Base-by-base conservation (phyloP, 805 yeast genomes). In the Candida glaebosa region DNA sequence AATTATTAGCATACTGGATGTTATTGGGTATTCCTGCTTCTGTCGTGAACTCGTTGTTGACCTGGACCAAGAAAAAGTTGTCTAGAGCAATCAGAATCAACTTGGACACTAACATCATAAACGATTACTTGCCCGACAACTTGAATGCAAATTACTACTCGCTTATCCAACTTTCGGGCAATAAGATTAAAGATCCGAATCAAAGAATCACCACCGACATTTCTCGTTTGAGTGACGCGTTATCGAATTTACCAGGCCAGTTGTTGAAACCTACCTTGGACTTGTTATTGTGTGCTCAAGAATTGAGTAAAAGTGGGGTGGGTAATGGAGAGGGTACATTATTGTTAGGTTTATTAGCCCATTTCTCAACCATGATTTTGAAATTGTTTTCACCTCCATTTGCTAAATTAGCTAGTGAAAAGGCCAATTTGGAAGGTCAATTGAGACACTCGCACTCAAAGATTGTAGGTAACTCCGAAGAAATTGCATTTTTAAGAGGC, bases 341-440 rank as follows among this genome's bases (percentile, higher is more conserved):
- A 37, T 75, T 85, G 2, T 70, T 90, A 22, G 96, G 96, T 1
- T 54, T 87, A 36, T 69, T 90, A 40, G 88, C 95, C 3, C 93
- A 87, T 56, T 62, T 83, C 25, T 87, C 96, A 25, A 87, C 96
- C 3, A 71, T 81, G 19, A 66, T 84, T 31, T 66, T 90, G 51
- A 75, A 83, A 50, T 68, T 86, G 39, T 78, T 89, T 51, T 87
- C 96, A 3, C 98, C 98, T 15, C 93, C 93, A 37, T 90, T 90
- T 56, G 90, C 96, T 12, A 84, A 76, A 55, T 69, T 87, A 37
- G 84, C 93, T 1, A 74, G 86, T 39, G 81, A 80, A 43, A 81
- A 81, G 53, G 89, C 95, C 14, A 76, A 79, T 36, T 69, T 88
- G 39, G 97, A 90, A 60, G 95, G 96, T 45, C 82, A 84, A 55